phyloP scores from a whole-genome alignment of 2,329 filamentous ascomycete genomes.

The Paecilomyces sp. region DNA sequence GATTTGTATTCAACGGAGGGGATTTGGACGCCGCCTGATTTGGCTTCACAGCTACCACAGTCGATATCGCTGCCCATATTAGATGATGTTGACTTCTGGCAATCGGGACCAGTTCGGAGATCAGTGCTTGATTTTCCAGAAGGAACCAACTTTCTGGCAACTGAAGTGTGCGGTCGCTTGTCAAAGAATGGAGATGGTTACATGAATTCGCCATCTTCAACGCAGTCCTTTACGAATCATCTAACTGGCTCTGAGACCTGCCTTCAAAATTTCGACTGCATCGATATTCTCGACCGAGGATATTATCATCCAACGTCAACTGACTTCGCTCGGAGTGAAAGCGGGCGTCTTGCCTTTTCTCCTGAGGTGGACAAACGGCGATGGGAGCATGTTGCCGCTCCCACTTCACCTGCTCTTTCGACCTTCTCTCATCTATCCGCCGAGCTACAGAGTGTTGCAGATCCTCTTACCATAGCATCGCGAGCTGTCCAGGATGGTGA shows the following conservation, averaged over 20 bases:
- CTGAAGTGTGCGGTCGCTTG: background rate
- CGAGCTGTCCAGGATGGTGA: conserved; percentile 9
- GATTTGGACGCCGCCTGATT: background rate
- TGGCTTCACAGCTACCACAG: background rate
- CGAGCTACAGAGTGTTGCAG: conserved; percentile 1
- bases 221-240: conserved; percentile 6
- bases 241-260: conserved; percentile 5
- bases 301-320: background rate
- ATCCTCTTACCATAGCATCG: conserved; percentile 6
- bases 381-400: background rate
- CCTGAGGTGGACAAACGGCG: conserved; percentile 4
- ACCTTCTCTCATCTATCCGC: conserved; percentile 14
- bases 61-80: background rate
- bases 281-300: conserved; percentile 7
- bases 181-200: background rate
- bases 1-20: background rate
- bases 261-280: conserved; percentile 4
- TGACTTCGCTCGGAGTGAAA: conserved; percentile 4
- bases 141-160: background rate
- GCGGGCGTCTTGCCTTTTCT: conserved; percentile 5
- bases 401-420: conserved; percentile 14
- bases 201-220: conserved; percentile 3
- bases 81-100: background rate
- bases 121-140: background rate
- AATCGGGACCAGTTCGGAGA: background rate